Conservation (phyloP, 2,329 filamentous ascomycete genomes). For the Beauveria varroae region DNA sequence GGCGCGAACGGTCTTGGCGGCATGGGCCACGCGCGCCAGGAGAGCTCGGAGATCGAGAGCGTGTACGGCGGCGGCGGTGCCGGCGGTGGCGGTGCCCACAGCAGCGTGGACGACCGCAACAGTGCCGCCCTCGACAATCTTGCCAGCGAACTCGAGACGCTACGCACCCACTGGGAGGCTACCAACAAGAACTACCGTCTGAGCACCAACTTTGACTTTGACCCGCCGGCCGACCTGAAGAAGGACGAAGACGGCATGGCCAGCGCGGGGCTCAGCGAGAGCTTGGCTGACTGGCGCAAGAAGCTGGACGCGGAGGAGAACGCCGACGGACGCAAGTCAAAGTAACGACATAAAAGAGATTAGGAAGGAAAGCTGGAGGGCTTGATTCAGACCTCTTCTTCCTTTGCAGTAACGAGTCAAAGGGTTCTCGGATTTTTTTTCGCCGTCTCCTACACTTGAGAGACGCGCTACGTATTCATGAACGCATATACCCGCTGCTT, state of each 20-base stretch:
- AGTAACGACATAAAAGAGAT: constrained; percentile 17
- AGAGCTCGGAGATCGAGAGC: constrained; percentile 55
- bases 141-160: constrained; percentile 82
- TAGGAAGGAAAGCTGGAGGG: neutral
- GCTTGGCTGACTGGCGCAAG: constrained; percentile 72
- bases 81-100: constrained; percentile 27
- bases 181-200: constrained; percentile 93
- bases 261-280: constrained; percentile 54
- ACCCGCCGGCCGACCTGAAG: constrained; percentile 36
- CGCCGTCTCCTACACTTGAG: neutral
- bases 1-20: constrained; percentile 27
- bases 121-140: constrained; percentile 77
- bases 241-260: constrained; percentile 36
- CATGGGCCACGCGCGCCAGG: constrained; percentile 40
- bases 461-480: constrained; percentile 21
- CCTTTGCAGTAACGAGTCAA: constrained; percentile 16
- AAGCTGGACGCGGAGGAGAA: constrained; percentile 53
- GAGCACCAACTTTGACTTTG: constrained; percentile 84
- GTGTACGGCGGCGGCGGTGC: constrained; percentile 38
- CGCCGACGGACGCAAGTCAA: constrained; percentile 13
- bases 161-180: constrained; percentile 89
- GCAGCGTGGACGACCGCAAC: constrained; percentile 41
- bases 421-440: constrained; percentile 4
- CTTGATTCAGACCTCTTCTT: neutral
- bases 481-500: constrained; percentile 26